Conservation (phyloP, 306 rosid genomes). For the Begonia fuchsioides region DNA sequence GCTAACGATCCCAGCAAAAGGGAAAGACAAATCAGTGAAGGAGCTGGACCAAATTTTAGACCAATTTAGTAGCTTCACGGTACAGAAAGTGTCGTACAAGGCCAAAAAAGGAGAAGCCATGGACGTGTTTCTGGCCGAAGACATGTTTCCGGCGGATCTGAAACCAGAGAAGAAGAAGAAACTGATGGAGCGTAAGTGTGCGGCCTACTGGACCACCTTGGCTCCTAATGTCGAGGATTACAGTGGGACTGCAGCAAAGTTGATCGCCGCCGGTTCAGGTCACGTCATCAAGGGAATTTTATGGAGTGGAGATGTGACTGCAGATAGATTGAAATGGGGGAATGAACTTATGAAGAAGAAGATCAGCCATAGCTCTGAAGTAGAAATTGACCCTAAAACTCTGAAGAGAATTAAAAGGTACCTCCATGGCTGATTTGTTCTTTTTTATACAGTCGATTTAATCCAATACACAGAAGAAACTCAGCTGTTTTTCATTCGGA, state of each 20-base stretch:
- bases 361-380: constrained; percentile 24
- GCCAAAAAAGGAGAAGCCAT: constrained; percentile 51
- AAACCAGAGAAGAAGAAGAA: constrained; percentile 49
- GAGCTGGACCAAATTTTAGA: constrained; percentile 42
- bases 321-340: constrained; percentile 76
- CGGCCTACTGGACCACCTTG: constrained; percentile 86
- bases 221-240: constrained; percentile 96
- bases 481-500: too few relatives aligned
- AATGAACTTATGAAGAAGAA: constrained; percentile 64
- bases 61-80: constrained; percentile 39
- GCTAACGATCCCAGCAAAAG: constrained; percentile 71
- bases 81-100: constrained; percentile 53
- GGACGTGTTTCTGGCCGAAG: constrained; percentile 44
- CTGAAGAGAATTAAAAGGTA: constrained; percentile 77
- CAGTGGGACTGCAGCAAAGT: constrained; percentile 50
- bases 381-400: constrained; percentile 60
- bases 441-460: too few relatives aligned
- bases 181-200: constrained; percentile 46
- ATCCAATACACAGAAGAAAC: too few relatives aligned
- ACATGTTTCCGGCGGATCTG: constrained; percentile 57
- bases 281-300: constrained; percentile 71
- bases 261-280: constrained; percentile 77
- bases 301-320: constrained; percentile 95
- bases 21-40: constrained; percentile 44
- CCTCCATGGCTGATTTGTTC: neutral